phyloP scores from a whole-genome alignment of 495 filamentous ascomycete species.

The Darksidea phi region DNA sequence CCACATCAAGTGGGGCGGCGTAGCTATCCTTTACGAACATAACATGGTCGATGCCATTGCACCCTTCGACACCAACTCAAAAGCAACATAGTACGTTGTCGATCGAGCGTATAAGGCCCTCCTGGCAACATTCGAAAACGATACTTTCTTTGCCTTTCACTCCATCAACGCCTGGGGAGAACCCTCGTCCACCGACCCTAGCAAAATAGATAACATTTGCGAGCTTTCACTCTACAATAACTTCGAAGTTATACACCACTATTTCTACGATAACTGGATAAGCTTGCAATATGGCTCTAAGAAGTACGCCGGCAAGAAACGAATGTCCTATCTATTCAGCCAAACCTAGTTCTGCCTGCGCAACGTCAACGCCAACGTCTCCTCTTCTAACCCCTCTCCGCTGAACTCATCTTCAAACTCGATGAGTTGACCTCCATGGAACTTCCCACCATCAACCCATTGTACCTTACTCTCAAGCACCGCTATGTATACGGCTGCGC shows the following conservation, averaged over 20 bases:
- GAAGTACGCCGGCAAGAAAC: constrained; percentile 22
- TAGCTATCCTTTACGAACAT: constrained; percentile 53
- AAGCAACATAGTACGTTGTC: constrained; percentile 67
- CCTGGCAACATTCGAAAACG: constrained; percentile 49
- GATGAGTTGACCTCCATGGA: constrained; percentile 20
- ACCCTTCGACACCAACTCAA: constrained; percentile 50
- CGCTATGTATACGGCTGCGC: constrained; percentile 65
- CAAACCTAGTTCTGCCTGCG: constrained; percentile 53
- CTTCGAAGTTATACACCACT: constrained; percentile 49
- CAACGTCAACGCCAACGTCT: constrained; percentile 35
- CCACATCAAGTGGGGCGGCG: constrained; percentile 49
- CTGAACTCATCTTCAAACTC: constrained; percentile 51
- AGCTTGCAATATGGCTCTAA: constrained; percentile 2
- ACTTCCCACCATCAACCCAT: constrained; percentile 64
- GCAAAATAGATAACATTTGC: constrained; percentile 54
- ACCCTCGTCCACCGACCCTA: constrained; percentile 40
- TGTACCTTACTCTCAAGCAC: constrained; percentile 51
- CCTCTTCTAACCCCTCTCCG: constrained; percentile 17
- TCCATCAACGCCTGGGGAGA: constrained; percentile 73
- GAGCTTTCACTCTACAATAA: constrained; percentile 59
- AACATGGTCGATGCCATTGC: constrained; percentile 60
- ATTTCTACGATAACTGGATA: constrained; percentile 58
- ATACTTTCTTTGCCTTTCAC: constrained; percentile 73
- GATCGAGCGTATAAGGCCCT: constrained; percentile 50
- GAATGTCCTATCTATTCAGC: constrained; percentile 38